phyloP scores from a whole-genome alignment of 129 eudicot genomes.

The Apium graveolens region DNA sequence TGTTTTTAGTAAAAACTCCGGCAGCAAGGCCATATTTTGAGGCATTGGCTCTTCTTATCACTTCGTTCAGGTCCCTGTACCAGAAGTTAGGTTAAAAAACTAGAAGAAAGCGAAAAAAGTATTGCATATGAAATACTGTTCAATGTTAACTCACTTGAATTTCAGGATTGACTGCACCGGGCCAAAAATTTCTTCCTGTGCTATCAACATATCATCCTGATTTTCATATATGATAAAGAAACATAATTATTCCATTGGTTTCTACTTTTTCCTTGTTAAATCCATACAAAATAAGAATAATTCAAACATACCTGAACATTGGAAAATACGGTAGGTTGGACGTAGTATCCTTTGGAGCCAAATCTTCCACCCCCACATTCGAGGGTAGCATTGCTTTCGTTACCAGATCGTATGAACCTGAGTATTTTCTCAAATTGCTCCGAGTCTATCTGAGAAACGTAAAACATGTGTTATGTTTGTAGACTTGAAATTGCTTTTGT shows the following conservation, averaged over 20 bases:
- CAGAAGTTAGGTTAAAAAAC: too few relatives aligned
- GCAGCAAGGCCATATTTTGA: slow-evolving; percentile 46
- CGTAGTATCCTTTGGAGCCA: slow-evolving; percentile 10
- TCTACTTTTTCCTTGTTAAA: fast-evolving
- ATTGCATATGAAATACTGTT: not conserved
- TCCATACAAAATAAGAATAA: not conserved
- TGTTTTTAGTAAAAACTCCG: slow-evolving; percentile 38
- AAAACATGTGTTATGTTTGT: not conserved
- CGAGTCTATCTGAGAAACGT: slow-evolving; percentile 8
- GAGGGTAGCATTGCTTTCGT: slow-evolving; percentile 10
- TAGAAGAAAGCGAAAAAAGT: too few relatives aligned
- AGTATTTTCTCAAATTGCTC: slow-evolving; percentile 10
- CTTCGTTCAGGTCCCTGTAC: slow-evolving; percentile 23
- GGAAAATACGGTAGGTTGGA: slow-evolving; percentile 10
- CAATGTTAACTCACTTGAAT: slow-evolving; percentile 35
- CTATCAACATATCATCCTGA: slow-evolving; percentile 12
- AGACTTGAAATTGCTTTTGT: not conserved
- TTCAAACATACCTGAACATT: not conserved
- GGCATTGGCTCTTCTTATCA: slow-evolving; percentile 35
- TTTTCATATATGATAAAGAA: not conserved
- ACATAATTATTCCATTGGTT: not conserved
- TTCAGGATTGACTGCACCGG: slow-evolving; percentile 48
- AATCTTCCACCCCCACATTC: slow-evolving; percentile 9
- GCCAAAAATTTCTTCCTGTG: slow-evolving; percentile 9
- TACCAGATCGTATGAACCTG: not conserved